A percentile compares a stretch with the other conserved stretches of the same genome.
These are phyloP conservation scores for Colletotrichum costaricense DNA, from an alignment of 2,329 filamentous ascomycete species.

Conservation along the genomic window DNA sequence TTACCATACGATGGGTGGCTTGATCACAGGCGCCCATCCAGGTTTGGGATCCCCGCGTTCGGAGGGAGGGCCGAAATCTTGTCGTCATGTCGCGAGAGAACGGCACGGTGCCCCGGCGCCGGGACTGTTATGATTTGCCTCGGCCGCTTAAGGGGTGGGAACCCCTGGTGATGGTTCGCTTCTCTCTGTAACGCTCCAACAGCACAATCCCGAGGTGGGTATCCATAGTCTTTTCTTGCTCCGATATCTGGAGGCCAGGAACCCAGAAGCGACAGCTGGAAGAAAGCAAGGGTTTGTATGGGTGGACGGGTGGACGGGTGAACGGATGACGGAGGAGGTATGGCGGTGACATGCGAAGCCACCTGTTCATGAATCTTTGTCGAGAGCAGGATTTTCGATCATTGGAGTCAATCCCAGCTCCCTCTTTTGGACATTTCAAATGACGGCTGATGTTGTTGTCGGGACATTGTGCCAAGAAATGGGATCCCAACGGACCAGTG, in stretches of 20 bases:
- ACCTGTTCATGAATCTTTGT: background rate
- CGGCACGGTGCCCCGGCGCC: constrained; percentile 7
- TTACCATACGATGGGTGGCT: background rate
- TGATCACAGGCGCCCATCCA: background rate
- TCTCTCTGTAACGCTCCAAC: background rate
- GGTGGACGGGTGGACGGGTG: background rate
- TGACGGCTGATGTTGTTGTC: constrained; percentile 1
- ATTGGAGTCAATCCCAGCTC: background rate
- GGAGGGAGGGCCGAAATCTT: constrained; percentile 5
- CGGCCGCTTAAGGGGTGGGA: background rate
- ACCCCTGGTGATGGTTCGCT: background rate
- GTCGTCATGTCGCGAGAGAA: constrained; percentile 16
- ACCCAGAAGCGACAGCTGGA: background rate
- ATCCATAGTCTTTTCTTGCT: background rate
- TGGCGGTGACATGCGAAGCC: background rate
- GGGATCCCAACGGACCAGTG: background rate
- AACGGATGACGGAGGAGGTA: background rate
- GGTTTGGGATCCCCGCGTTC: constrained; percentile 13
- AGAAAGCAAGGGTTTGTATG: background rate
- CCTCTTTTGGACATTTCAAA: constrained; percentile 15
- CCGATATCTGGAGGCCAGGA: background rate
- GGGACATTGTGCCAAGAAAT: constrained; percentile 12
- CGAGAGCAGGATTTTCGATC: constrained; percentile 11
- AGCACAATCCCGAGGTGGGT: background rate
- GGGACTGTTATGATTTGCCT: constrained; percentile 11